Base-by-base conservation (phyloP, 495 filamentous ascomycete genomes). In the Mytilinidion resinicola region DNA sequence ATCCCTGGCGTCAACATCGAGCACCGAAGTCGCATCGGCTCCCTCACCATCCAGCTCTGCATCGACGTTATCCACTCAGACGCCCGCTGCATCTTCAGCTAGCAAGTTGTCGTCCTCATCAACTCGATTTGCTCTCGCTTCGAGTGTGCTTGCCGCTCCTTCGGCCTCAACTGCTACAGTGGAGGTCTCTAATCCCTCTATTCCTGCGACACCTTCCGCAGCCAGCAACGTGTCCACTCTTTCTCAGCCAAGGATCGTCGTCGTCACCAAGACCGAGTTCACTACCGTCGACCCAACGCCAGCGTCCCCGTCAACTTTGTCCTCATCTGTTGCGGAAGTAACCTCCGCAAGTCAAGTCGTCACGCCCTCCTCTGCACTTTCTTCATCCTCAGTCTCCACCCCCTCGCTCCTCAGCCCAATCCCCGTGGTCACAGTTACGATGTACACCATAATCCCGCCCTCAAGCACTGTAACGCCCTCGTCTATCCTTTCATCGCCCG, bases 211-310 rank as follows among this genome's bases (percentile, higher is more conserved):
- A n/a, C 2, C 50, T 38, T 53, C 53, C 53, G 3, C 47, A 50
- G 17, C 15, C 34, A 35, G 48, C 47, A 42, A 9, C 44, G 35
- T n/a, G 25, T 52, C 15, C 10, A 11, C 52, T 14, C 25, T 9
- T 19, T 15, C 55, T 14, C 9, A 8, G 6, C 57, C 53, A 10
- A 54, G 33, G 38, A 19, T 59, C 17, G 30, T 61, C 41, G 39
- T 61, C 12, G 55, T 65, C 25, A 65, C 63, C 8, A 33, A 58
- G 19, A 65, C 63, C 4, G 41, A 61, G 17, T 65, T 53, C 47
- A 59, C 57, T 12, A 64, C 61, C 38, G 52, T 64, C 36, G 35
- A 19, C 43, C 46, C 56, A 9, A 17, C 55, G 37, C 17, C 54
- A 38, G n/a, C 49, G 7, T 37, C 41, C 19, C 35, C 51, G 35